These are phyloP conservation scores for Orbilia brochopaga DNA, from an alignment of 2,329 filamentous ascomycete genomes.

Conservation along the genomic window DNA sequence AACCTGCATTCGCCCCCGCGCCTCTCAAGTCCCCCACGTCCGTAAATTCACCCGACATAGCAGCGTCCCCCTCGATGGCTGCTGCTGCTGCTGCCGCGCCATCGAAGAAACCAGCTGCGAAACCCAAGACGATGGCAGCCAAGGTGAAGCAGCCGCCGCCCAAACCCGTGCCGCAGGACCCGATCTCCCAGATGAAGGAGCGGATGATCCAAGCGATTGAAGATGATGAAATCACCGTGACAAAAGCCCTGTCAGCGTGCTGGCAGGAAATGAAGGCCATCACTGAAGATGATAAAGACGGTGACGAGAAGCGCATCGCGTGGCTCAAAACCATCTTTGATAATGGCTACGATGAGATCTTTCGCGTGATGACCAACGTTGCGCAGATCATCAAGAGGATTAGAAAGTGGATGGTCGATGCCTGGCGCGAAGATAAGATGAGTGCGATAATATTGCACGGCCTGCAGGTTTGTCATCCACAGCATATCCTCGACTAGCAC, in stretches of 20 bases:
- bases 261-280: slow-evolving; percentile 37
- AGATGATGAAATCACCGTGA: slow-evolving; percentile 25
- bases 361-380: slow-evolving; percentile 30
- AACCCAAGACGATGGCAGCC: slow-evolving; percentile 12
- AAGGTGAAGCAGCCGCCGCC: slow-evolving; percentile 5
- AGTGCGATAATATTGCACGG: slow-evolving; percentile 41
- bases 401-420: slow-evolving; percentile 46
- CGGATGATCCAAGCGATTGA: slow-evolving; percentile 41
- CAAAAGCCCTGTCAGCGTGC: slow-evolving; percentile 23
- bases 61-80: slow-evolving; percentile 7
- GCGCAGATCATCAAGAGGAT: slow-evolving; percentile 28
- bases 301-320: slow-evolving; percentile 35
- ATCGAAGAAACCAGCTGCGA: slow-evolving; percentile 29
- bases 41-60: slow-evolving; percentile 30
- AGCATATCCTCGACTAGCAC: too few relatives aligned
- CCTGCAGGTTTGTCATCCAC: slow-evolving; percentile 31
- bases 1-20: slow-evolving; percentile 14
- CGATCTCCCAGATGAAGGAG: slow-evolving; percentile 39
- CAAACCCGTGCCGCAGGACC: slow-evolving; percentile 31
- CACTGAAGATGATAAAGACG: slow-evolving; percentile 36
- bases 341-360: slow-evolving; percentile 43
- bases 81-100: too few relatives aligned
- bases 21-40: slow-evolving; percentile 28
- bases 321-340: slow-evolving; percentile 48
- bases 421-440: slow-evolving; percentile 43